phyloP scores from a whole-genome alignment of 805 yeast genomes.

The Kodamaea leandrae region DNA sequence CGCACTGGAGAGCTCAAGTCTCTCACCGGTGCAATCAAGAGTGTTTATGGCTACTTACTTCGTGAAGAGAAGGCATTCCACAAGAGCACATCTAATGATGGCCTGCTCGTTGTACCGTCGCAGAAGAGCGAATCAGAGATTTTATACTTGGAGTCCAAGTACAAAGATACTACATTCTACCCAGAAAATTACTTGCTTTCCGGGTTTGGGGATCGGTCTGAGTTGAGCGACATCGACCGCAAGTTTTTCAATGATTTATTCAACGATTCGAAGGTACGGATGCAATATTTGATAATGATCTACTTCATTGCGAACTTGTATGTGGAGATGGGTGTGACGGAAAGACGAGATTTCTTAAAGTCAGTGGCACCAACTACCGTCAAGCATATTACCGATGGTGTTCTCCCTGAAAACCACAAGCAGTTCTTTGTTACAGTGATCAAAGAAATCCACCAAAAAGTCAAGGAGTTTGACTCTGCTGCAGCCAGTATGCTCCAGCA shows the following conservation, averaged over 20 bases:
- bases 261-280: conserved; percentile 26
- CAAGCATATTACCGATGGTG: conserved; percentile 38
- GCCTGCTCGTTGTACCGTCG: conserved; percentile 1
- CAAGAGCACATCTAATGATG: conserved; percentile 3
- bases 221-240: conserved; percentile 22
- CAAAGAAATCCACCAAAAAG: conserved; percentile 22
- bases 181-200: conserved; percentile 39
- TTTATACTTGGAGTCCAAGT: conserved; percentile 18
- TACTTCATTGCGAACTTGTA: conserved; percentile 30
- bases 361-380: conserved; percentile 22
- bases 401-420: conserved; percentile 24
- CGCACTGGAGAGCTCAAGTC: conserved; percentile 20
- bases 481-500: conserved; percentile 28
- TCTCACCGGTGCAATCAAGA: conserved; percentile 22
- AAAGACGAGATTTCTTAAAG: conserved; percentile 22
- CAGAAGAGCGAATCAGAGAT: conserved; percentile 17
- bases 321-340: conserved; percentile 24
- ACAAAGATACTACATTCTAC: conserved; percentile 21
- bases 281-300: conserved; percentile 29
- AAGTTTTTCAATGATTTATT: conserved; percentile 23
- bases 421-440: conserved; percentile 24
- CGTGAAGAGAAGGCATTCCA: conserved; percentile 28
- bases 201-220: conserved; percentile 24
- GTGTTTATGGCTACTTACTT: conserved; percentile 29
- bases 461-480: conserved; percentile 24